Evolutionary conservation across 345 rosid genomes (phyloP), one percentile per base, ranked within the genome.

Genomic region (Salix brachista): DNA sequence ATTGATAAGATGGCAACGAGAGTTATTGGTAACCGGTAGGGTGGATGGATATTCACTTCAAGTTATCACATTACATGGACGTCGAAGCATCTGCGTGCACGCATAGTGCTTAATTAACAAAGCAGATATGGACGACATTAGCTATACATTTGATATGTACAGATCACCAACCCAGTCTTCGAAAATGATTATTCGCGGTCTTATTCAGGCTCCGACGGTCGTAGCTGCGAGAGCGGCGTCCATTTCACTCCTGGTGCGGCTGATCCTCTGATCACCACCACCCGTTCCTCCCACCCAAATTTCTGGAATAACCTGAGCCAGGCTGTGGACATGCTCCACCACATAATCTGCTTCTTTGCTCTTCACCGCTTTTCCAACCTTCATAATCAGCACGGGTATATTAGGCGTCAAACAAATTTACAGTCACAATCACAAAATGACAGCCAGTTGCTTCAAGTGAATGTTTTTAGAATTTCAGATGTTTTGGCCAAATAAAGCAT

Each of bases 341-440:
- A 78, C 90, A 58, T 89, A 92, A 80, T 94, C 98, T 0, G 97
- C 88, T 10, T 86, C 98, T 73, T 86, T 83, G 54, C 78, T 86
- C 84, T 83, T 89, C 77, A 75, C 86, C 1, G 83, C 81, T 80
- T 90, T 88, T 19, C 98, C 97, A 39, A 94, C 94, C 97, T 92
- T 25, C 67, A 67, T 25, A 52, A 19, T 52, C 21, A 54, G 61
- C 25, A 23, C 28, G 0, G 5, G 14, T n/a, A 3, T 58, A 3
- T 58, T n/a, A 58, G 28, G 9, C 28, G 1, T 11, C 64, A 10
- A 58, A 58, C 64, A 58, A n/a, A n/a, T 56, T 3, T n/a, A n/a
- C 13, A 10, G 3, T 52, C 58, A 52, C n/a, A 1, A 6, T 54
- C 64, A 58, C 28, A 23, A 23, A 58, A 58, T 1, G 2, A 23